Conservation (phyloP, 2,329 filamentous ascomycete genomes). For the Rhynchosporium agropyri region DNA sequence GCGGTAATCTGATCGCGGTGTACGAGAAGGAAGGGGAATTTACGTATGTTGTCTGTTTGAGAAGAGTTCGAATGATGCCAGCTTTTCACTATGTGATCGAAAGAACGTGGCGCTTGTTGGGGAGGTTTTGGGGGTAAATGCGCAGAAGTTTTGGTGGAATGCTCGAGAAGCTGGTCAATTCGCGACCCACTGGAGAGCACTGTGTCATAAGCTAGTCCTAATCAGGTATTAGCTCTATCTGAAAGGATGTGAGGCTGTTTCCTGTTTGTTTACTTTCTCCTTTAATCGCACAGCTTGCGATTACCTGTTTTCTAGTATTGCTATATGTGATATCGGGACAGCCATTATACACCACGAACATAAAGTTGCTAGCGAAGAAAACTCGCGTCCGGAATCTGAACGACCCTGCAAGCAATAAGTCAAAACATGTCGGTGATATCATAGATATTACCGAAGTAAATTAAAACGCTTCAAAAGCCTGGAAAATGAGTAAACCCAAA, state of each 20-base stretch:
- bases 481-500: too few species aligned
- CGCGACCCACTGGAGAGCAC: background rate
- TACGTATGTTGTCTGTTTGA: background rate
- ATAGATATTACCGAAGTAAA: too few species aligned
- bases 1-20: background rate
- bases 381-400: too few species aligned
- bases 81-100: conserved; percentile 11
- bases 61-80: conserved; percentile 17
- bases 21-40: background rate
- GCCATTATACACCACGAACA: too few species aligned
- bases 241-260: background rate
- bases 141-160: conserved; percentile 4
- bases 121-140: conserved; percentile 24
- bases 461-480: too few species aligned
- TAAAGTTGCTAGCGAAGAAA: too few species aligned
- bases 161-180: conserved; percentile 16
- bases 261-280: too few species aligned
- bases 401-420: too few species aligned
- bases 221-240: background rate
- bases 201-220: background rate
- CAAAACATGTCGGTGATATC: too few species aligned
- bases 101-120: conserved; percentile 12
- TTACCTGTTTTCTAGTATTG: too few species aligned
- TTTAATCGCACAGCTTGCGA: too few species aligned
- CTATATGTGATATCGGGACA: too few species aligned